phyloP scores from a whole-genome alignment of 202 grass and related monocot species.

The Digitaria exilis region DNA sequence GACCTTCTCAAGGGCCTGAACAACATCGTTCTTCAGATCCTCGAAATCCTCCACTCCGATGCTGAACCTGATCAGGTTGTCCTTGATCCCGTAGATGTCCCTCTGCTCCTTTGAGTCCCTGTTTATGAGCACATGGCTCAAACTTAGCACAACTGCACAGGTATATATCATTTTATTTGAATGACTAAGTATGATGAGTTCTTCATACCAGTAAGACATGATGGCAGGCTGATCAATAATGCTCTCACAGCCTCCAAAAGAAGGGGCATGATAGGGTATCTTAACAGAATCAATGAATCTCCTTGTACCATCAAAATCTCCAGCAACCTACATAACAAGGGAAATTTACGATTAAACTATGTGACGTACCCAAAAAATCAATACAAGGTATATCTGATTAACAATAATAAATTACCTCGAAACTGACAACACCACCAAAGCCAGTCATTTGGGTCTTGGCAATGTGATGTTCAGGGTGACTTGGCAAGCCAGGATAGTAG shows the following conservation, averaged over 20 bases:
- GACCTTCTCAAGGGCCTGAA: constrained; percentile 82
- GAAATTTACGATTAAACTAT: neutral
- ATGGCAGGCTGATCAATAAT: constrained; percentile 97
- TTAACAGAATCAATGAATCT: constrained; percentile 95
- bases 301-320: constrained; percentile 76
- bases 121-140: constrained; percentile 26
- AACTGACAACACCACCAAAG: constrained; percentile 98
- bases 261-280: constrained; percentile 93
- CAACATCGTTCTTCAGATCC: constrained; percentile 88
- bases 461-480: constrained; percentile 97
- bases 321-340: constrained; percentile 60
- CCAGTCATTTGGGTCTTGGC: constrained; percentile 97
- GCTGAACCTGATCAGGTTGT: constrained; percentile 99
- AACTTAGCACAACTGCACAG: neutral
- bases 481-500: constrained; percentile 89
- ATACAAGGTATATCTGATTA: neutral
- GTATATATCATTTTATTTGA: neutral
- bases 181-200: neutral
- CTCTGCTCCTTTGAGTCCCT: constrained; percentile 92
- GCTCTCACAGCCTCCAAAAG: constrained; percentile 98
- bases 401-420: constrained; percentile 65
- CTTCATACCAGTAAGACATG: constrained; percentile 99
- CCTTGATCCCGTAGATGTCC: constrained; percentile 91
- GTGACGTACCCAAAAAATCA: neutral
- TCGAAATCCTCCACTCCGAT: constrained; percentile 91